Base-by-base conservation (phyloP, 176 grass and related monocot species). In the Chloris gayana region DNA sequence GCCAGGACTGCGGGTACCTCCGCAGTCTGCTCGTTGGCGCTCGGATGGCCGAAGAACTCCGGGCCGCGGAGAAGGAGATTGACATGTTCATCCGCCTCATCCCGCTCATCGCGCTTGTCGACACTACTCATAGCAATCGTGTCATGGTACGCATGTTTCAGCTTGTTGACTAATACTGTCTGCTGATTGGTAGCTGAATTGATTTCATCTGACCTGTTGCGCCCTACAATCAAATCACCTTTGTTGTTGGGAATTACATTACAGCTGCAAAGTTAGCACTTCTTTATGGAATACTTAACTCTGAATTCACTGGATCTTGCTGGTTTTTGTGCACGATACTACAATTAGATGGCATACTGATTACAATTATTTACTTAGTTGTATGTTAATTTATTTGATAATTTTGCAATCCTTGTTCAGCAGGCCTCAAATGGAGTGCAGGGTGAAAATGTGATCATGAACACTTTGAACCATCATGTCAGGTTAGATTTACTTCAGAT, bases 91-190 rank as follows among this genome's bases (percentile, higher is more conserved):
- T 91, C 72, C 85, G 83, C 64, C 85, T 91, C 59, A 33, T 88
- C 77, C 89, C 89, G 35, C 81, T 92, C 14, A 86, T 89, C 69
- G 71, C 90, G 1, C 90, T 92, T 24, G 90, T 92, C 9, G 86
- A 86, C 54, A 75, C 35, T 5, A 76, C 32, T 7, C 38, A 44
- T 11, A 74, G 1, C 32, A 27, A 22, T 6, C 7, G 5, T 26
- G 59, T 7, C 14, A 58, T 1, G 67, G 80, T 88, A 87, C 59
- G 41, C 15, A 7, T 12, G 56, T 27, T 10, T 42, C 15, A 44
- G 41, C 41, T 44, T 44, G 11, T 12, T 44, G 41, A 44, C 41
- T 44, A 44, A 44, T 44, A 12, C 41, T 12, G 9, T 44, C 41
- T 44, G 41, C 11, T 44, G 41, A 12, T 44, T 44, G 41, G 41